Percentiles rank a stretch among this genome's conserved stretches.
Conservation (phyloP, 768 basidiomycete genomes). For the Udeniomyces megalosporus region DNA sequence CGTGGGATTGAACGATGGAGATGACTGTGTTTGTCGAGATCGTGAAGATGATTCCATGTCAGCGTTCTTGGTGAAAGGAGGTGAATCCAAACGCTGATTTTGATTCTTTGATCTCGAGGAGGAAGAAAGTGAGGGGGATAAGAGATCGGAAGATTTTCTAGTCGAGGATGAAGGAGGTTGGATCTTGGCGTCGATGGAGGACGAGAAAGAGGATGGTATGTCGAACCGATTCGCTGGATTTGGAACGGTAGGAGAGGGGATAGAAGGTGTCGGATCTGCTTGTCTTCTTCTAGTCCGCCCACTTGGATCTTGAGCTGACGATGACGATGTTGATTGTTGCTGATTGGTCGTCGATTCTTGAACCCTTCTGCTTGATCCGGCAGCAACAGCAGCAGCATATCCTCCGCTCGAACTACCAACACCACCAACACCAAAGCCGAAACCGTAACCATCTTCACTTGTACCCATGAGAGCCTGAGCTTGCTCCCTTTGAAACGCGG, state of each 20-base stretch:
- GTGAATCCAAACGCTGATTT: too few species aligned
- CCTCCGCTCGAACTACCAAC: not conserved
- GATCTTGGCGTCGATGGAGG: not conserved
- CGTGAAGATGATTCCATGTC: too few species aligned
- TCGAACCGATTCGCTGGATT: too few species aligned
- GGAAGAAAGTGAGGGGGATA: not conserved
- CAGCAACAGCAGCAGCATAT: not conserved
- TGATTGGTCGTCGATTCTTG: too few species aligned
- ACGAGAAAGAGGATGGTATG: too few species aligned
- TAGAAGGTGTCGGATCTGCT: not conserved
- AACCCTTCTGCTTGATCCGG: too few species aligned
- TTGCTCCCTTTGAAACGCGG: slow-evolving; percentile 7
- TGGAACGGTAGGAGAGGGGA: too few species aligned
- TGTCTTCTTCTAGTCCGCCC: not conserved
- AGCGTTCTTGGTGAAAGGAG: too few species aligned
- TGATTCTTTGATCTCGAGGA: not conserved
- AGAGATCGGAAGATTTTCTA: not conserved
- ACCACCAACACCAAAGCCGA: not conserved
- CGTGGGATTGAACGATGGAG: too few species aligned
- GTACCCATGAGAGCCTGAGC: slow-evolving; percentile 3
- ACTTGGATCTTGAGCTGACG: too few species aligned
- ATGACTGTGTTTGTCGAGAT: too few species aligned
- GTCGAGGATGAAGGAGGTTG: not conserved
- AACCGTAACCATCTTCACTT: not conserved
- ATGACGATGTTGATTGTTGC: too few species aligned